These are phyloP conservation scores for Ogataea methanolica DNA, from an alignment of 805 yeast genomes.

Conservation along the genomic window DNA sequence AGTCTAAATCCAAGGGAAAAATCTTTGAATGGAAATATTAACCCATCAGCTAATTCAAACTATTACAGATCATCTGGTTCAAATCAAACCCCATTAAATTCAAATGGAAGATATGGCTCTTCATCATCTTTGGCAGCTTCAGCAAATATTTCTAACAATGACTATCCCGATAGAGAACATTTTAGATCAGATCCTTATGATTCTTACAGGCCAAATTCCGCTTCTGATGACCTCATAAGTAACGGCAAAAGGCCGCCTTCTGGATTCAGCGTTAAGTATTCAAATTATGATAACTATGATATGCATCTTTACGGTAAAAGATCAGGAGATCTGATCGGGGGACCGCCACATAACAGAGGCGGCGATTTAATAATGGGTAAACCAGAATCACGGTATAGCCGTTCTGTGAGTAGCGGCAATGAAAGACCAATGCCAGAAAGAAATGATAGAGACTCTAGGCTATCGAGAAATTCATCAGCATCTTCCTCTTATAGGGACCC, in stretches of 20 bases:
- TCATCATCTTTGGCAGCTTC: too few species aligned
- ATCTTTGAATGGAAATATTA: constrained; percentile 4
- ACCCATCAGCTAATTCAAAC: constrained; percentile 1
- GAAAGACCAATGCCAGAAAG: neutral
- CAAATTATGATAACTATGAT: constrained; percentile 10
- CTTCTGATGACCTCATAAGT: neutral
- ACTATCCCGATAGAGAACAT: constrained; percentile 16
- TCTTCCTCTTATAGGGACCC: neutral
- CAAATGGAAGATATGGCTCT: constrained; percentile 5
- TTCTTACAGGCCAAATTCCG: constrained; percentile 3
- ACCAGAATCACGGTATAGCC: constrained; percentile 12
- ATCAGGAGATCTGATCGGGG: constrained; percentile 18
- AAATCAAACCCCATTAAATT: too few species aligned
- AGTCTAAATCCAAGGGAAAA: neutral
- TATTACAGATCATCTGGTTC: neutral
- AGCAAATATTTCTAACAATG: constrained; percentile 1
- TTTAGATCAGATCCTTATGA: constrained; percentile 9
- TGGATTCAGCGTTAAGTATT: constrained; percentile 8
- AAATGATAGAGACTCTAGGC: constrained; percentile 14
- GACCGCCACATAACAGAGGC: constrained; percentile 14
- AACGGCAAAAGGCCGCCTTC: constrained; percentile 8
- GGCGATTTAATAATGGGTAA: constrained; percentile 17
- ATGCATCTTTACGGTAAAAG: constrained; percentile 7
- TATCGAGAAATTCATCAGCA: constrained; percentile 3
- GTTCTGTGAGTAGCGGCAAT: neutral